Conservation (phyloP, 345 rosid species). For the Eucalyptus victrix region DNA sequence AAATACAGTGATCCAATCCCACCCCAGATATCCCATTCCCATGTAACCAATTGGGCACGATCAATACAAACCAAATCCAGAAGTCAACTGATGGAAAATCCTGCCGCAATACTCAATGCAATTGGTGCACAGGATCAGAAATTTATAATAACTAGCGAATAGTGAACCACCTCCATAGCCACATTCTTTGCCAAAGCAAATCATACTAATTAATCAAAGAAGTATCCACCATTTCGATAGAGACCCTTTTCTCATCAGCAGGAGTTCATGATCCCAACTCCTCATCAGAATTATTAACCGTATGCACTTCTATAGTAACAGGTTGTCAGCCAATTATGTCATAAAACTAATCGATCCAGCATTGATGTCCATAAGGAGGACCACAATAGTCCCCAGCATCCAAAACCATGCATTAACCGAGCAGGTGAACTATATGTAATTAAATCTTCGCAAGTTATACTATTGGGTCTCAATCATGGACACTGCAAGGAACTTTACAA, state of each 20-base stretch:
- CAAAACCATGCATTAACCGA: background rate
- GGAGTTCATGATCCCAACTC: background rate
- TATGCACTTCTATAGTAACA: background rate
- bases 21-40: background rate
- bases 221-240: background rate
- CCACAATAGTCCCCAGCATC: background rate
- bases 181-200: background rate
- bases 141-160: background rate
- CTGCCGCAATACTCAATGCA: background rate
- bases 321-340: background rate
- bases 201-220: background rate
- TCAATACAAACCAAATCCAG: background rate
- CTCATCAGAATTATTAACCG: background rate
- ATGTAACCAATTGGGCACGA: background rate
- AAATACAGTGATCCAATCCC: background rate
- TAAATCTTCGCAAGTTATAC: background rate
- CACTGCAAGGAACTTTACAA: background rate
- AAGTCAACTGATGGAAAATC: background rate
- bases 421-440: background rate
- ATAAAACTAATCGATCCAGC: background rate
- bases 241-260: background rate
- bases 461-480: background rate
- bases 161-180: background rate
- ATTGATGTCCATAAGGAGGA: background rate
- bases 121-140: background rate